Base-by-base conservation (phyloP, 257 asterid genomes). In the Fraxinus pennsylvanica region DNA sequence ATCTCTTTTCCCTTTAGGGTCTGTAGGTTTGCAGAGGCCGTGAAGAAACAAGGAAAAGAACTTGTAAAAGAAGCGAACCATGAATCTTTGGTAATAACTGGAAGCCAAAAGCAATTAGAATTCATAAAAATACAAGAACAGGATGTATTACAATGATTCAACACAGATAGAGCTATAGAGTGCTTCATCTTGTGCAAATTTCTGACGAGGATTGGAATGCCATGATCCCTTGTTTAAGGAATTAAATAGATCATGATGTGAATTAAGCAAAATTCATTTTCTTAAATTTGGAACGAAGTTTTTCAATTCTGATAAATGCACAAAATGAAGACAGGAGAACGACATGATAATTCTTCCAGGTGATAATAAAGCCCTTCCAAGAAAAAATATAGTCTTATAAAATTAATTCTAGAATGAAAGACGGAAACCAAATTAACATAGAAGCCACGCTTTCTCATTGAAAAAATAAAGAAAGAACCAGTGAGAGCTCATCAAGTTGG, bases 101-200 rank as follows among this genome's bases (percentile, higher is more conserved):
- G 32, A 79, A 67, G 10, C 8, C 25, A 50, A 70, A 65, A 35
- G 17, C 78, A n/a, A 74, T 67, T 68, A 33, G 63, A 78, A 71
- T 78, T 19, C 5, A 5, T 52, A 72, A 47, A 57, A 52, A 66
- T 17, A 27, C 0, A 61, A 22, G 15, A 61, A 21, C 5, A 21
- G 30, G 68, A 22, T 25, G 5, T 1, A 69, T 25, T 71, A 32
- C 13, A 71, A 57, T 74, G 78, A 50, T 47, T 39, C 21, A 17
- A 33, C 9, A 27, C 30, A 21, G n/a, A 10, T 52, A 43, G 54
- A 68, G 47, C 67, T 10, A 36, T 30, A 14, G 76, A 47, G 29
- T 52, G 68, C 15, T 50, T 68, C 25, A 47, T 47, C 57, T 74
- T 68, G n/a, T 41, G 50, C 75, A 71, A 71, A 30, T 78, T 57